Evolutionary conservation across 805 yeast genomes (phyloP).

Genomic region (Teunomyces funiuensis): DNA sequence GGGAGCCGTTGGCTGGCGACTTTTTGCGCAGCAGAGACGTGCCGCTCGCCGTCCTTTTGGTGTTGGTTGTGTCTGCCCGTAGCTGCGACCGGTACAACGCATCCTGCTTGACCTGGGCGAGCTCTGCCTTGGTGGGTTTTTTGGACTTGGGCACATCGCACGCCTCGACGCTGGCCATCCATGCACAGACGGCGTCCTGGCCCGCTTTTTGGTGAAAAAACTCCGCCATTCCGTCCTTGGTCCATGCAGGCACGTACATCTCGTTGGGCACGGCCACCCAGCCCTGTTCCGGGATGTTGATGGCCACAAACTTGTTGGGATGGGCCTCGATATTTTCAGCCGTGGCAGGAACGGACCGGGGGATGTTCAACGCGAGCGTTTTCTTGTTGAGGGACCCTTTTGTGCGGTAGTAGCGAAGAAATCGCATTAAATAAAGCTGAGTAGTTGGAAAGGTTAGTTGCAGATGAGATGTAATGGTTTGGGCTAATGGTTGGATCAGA

Average conservation of each 20-base stretch:
- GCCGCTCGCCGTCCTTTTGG: slow-evolving; percentile 7
- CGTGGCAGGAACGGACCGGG: slow-evolving; percentile 7
- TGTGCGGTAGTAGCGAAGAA: slow-evolving; percentile 7
- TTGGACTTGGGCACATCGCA: slow-evolving; percentile 12
- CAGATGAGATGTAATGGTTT: too few relatives aligned
- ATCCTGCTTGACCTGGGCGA: slow-evolving; percentile 15
- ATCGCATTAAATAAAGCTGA: background rate
- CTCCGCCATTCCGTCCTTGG: slow-evolving; percentile 10
- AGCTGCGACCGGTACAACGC: slow-evolving; percentile 23
- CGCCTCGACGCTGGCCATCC: slow-evolving; percentile 15
- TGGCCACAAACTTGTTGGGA: slow-evolving; percentile 17
- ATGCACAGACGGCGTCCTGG: slow-evolving; percentile 13
- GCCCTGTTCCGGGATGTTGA: slow-evolving; percentile 18
- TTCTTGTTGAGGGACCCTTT: slow-evolving; percentile 9
- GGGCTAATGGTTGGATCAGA: too few relatives aligned
- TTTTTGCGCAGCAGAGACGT: slow-evolving; percentile 4
- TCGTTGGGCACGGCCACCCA: slow-evolving; percentile 22
- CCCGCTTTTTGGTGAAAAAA: background rate
- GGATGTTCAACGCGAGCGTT: slow-evolving; percentile 1
- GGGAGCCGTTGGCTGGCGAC: slow-evolving; percentile 13
- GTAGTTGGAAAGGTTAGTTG: too few relatives aligned
- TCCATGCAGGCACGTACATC: slow-evolving; percentile 21
- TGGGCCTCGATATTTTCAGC: slow-evolving; percentile 7
- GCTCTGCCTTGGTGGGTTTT: slow-evolving; percentile 14
- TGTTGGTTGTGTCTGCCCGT: slow-evolving; percentile 16